Evolutionary conservation across 2,329 filamentous ascomycete species (phyloP).

Genomic region (Colletotrichum gloeosporioides): DNA sequence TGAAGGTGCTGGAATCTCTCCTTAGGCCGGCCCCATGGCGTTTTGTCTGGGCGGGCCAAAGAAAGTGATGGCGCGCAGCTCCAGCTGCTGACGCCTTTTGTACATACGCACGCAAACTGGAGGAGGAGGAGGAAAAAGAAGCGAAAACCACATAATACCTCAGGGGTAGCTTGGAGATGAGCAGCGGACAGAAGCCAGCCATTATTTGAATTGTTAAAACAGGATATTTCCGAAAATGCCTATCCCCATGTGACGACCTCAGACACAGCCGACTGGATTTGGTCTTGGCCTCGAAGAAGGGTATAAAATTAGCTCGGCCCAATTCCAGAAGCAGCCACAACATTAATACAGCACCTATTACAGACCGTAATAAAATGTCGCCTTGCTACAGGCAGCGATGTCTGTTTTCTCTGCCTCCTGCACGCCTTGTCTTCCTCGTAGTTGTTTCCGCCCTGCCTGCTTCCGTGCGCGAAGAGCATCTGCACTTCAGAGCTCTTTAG

Average conservation of each 20-base stretch:
- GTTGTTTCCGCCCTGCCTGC: background rate
- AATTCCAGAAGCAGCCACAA: background rate
- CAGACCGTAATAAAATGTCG: background rate
- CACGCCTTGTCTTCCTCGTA: background rate
- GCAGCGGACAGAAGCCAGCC: background rate
- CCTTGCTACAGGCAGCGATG: background rate
- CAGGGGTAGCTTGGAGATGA: constrained; percentile 10
- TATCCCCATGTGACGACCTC: background rate
- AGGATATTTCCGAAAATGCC: background rate
- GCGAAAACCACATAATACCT: constrained; percentile 15
- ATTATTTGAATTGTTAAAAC: background rate
- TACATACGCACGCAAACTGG: constrained; percentile 5
- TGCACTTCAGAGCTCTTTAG: background rate
- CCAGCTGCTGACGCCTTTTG: constrained; percentile 3
- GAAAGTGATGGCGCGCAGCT: constrained; percentile 3
- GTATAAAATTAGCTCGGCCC: background rate
- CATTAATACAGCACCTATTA: background rate
- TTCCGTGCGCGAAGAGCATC: background rate
- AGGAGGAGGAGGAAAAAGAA: constrained; percentile 1
- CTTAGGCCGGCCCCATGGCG: background rate
- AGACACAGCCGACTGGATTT: background rate
- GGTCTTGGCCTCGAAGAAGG: background rate
- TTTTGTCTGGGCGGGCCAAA: constrained; percentile 1
- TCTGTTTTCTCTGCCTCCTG: background rate
- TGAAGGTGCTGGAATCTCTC: constrained; percentile 9